Percentiles rank a stretch among this genome's conserved stretches.
Evolutionary conservation across 805 yeast genomes (phyloP).

Genomic region (Hanseniaspora valbyensis): DNA sequence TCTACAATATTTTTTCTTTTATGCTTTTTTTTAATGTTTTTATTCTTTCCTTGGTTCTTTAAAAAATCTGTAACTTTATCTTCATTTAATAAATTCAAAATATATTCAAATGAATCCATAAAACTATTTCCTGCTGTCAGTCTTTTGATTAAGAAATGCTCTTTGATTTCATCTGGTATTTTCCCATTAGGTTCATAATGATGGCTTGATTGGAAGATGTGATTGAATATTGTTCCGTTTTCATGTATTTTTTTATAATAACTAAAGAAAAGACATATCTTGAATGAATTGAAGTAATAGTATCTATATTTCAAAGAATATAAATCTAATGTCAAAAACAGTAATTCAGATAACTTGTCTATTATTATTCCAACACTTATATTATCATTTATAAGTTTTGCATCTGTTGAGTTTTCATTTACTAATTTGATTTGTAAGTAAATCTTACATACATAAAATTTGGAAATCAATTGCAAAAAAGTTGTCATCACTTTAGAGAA

Average conservation of each 20-base stretch:
- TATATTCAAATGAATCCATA: not conserved
- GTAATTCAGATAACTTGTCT: not conserved
- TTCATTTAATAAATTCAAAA: too few relatives aligned
- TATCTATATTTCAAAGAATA: not conserved
- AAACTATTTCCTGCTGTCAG: not conserved
- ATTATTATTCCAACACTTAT: too few relatives aligned
- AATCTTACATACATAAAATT: constrained; percentile 1
- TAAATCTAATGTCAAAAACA: not conserved
- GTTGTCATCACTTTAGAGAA: not conserved
- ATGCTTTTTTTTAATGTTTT: too few relatives aligned
- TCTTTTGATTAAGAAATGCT: not conserved
- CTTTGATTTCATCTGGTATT: not conserved
- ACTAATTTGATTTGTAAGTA: constrained; percentile 9
- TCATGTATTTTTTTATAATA: not conserved
- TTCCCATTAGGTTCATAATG: not conserved
- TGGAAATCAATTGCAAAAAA: constrained; percentile 1
- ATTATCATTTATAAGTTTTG: too few relatives aligned
- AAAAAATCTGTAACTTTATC: too few relatives aligned
- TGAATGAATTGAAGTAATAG: not conserved
- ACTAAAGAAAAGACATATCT: not conserved
- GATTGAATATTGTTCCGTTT: not conserved
- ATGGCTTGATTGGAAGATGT: not conserved
- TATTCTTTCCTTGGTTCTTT: too few relatives aligned
- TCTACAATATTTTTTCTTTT: too few relatives aligned
- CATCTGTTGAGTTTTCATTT: too few relatives aligned